These are phyloP conservation scores for Quercus robur DNA, from an alignment of 306 rosid species.

Conservation along the genomic window DNA sequence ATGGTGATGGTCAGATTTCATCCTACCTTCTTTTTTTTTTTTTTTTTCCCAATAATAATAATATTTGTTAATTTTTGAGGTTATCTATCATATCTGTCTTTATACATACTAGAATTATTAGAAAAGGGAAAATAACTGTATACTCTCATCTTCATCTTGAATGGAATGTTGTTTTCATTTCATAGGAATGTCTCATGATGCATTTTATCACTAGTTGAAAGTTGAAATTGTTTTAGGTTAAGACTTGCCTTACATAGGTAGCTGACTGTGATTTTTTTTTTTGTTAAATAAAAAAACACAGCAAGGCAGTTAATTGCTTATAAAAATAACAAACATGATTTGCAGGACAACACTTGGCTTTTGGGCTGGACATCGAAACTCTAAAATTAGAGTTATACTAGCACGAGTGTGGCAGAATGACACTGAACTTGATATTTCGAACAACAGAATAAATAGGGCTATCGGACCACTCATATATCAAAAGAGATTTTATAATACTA, in stretches of 20 bases:
- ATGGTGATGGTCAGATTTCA: neutral
- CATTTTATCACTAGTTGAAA: neutral
- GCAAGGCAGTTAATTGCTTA: neutral
- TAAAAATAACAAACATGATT: conserved; percentile 20
- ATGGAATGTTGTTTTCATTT: neutral
- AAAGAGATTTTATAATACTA: conserved; percentile 77
- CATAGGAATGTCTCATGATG: neutral
- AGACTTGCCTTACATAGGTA: neutral
- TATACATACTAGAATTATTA: neutral
- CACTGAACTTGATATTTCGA: conserved; percentile 87
- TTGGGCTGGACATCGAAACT: conserved; percentile 98
- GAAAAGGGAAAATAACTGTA: neutral
- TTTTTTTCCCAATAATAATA: neutral
- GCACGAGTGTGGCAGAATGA: conserved; percentile 97
- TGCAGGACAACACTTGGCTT: conserved; percentile 88
- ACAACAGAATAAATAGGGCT: conserved; percentile 89
- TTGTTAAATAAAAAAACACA: neutral
- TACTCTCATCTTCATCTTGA: neutral
- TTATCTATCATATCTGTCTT: neutral
- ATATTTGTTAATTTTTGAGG: neutral
- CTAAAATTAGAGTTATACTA: conserved; percentile 91
- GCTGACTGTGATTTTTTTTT: neutral
- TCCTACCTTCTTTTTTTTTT: neutral
- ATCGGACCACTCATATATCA: conserved; percentile 79
- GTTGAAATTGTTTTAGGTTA: neutral